phyloP scores from a whole-genome alignment of 257 asterid species.

The Coffea canephora region DNA sequence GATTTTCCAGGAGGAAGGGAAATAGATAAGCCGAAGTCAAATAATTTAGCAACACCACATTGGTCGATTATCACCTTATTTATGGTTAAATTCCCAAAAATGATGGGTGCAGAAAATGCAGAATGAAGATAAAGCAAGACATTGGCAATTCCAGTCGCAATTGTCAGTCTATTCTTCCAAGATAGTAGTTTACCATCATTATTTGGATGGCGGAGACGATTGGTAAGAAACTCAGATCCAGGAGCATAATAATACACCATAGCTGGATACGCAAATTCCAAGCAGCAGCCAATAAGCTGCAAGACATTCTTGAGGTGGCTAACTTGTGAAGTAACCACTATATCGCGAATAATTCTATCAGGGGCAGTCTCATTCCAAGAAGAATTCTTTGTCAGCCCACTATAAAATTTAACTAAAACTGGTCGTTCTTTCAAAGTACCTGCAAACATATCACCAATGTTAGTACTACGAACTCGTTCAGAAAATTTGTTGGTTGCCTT shows the following conservation, averaged over 20 bases:
- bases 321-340: slow-evolving; percentile 18
- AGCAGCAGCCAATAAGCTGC: slow-evolving; percentile 11
- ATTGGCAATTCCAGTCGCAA: background rate
- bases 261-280: slow-evolving; percentile 12
- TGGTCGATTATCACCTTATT: slow-evolving; percentile 4
- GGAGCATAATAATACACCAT: slow-evolving; percentile 9
- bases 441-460: background rate
- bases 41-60: slow-evolving; percentile 13
- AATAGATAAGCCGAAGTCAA: slow-evolving; percentile 2
- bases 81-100: background rate
- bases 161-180: slow-evolving; percentile 9
- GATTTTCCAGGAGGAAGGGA: slow-evolving; percentile 21
- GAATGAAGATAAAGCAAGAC: slow-evolving; percentile 12
- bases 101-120: slow-evolving; percentile 12
- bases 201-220: background rate
- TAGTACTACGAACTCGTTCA: background rate
- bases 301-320: slow-evolving; percentile 18
- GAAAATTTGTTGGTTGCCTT: background rate
- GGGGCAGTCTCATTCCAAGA: background rate
- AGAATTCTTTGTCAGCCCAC: background rate
- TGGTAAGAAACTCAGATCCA: background rate
- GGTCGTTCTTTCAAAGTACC: background rate
- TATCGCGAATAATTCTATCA: slow-evolving; percentile 4
- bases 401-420: background rate
- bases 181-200: background rate